A percentile compares a stretch with the other conserved stretches of the same genome.
phyloP scores from a whole-genome alignment of 805 yeast species.

The Candida succiphila region DNA sequence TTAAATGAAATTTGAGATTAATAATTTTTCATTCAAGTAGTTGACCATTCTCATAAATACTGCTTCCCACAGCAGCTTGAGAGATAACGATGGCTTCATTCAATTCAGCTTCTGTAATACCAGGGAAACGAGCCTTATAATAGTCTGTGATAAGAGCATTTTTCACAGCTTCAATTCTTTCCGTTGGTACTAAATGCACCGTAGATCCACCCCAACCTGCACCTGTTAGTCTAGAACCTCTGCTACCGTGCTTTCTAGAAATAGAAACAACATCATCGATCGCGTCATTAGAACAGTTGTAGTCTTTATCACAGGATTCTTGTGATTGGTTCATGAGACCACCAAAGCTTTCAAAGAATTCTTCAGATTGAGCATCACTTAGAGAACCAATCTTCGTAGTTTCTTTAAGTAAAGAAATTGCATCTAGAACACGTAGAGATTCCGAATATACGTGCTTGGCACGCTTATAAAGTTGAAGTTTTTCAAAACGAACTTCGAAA shows the following conservation, averaged over 20 bases:
- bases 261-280: constrained; percentile 43
- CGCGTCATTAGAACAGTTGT: constrained; percentile 47
- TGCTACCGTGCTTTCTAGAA: constrained; percentile 46
- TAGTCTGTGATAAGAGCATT: constrained; percentile 39
- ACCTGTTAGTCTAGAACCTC: constrained; percentile 66
- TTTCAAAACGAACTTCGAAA: constrained; percentile 49
- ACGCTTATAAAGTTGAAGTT: constrained; percentile 45
- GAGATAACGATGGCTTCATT: constrained; percentile 43
- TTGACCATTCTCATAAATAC: constrained; percentile 8
- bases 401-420: constrained; percentile 29
- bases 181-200: constrained; percentile 48
- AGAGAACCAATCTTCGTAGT: constrained; percentile 5
- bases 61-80: constrained; percentile 46
- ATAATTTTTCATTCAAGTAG: not conserved
- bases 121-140: constrained; percentile 39
- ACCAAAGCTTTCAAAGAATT: constrained; percentile 38
- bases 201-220: constrained; percentile 76
- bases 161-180: constrained; percentile 26
- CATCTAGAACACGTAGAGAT: constrained; percentile 45
- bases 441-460: constrained; percentile 57
- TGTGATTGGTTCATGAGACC: constrained; percentile 51
- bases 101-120: constrained; percentile 33
- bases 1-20: too few relatives aligned
- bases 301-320: constrained; percentile 34
- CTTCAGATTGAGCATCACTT: constrained; percentile 15